Evolutionary conservation across 805 yeast species (phyloP).

Genomic region (Candida chauliodis): DNA sequence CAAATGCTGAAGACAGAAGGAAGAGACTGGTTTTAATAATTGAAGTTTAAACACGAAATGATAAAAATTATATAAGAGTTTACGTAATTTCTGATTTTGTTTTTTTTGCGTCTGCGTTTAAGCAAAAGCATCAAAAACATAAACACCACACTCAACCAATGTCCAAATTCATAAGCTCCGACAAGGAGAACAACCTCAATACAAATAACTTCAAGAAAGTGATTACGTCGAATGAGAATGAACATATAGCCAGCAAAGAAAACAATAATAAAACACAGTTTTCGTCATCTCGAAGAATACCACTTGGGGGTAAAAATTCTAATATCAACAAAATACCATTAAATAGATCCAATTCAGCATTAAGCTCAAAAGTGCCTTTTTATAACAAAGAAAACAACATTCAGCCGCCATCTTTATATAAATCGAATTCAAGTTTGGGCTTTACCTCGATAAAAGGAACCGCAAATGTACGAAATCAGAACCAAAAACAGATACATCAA

Average conservation of each 20-base stretch:
- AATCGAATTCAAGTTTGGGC: slow-evolving; percentile 37
- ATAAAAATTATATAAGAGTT: neutral
- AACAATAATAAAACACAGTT: neutral
- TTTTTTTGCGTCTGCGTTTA: neutral
- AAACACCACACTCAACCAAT: neutral
- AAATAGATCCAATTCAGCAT: slow-evolving; percentile 27
- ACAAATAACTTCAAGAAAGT: neutral
- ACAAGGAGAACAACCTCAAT: slow-evolving; percentile 5
- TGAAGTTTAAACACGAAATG: neutral
- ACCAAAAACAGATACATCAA: neutral
- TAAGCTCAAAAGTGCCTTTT: slow-evolving; percentile 4
- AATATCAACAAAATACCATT: slow-evolving; percentile 26
- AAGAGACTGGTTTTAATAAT: no score
- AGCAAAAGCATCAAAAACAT: neutral
- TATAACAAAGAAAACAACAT: neutral
- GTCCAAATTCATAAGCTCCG: neutral
- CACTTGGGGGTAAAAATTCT: slow-evolving; percentile 40
- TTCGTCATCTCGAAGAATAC: slow-evolving; percentile 20
- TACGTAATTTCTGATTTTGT: neutral
- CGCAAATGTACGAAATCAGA: neutral
- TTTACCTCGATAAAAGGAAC: slow-evolving; percentile 17
- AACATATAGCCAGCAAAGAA: slow-evolving; percentile 4
- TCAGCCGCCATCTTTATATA: slow-evolving; percentile 24
- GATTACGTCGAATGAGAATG: slow-evolving; percentile 5
- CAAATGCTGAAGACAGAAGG: no score